Evolutionary conservation across 352 stramenopile species (phyloP).

Genomic region (Phytophthora palmivora): DNA sequence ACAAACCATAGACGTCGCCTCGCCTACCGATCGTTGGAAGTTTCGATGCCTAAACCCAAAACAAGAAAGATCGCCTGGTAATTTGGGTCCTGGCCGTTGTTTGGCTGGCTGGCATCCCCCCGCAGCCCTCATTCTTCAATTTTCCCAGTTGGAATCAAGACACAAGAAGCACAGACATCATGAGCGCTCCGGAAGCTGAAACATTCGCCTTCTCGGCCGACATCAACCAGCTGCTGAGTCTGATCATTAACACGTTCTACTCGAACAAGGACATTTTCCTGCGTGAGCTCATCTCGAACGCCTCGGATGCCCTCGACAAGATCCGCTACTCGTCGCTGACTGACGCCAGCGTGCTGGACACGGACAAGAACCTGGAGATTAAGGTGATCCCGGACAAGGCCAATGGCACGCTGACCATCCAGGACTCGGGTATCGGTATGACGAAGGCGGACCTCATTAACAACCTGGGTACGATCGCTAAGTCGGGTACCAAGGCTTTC

Average conservation of each 20-base stretch:
- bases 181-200: constrained; percentile 92
- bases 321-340: constrained; percentile 98
- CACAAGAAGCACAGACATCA: constrained; percentile 49
- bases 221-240: constrained; percentile 99
- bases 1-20: constrained; percentile 31
- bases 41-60: constrained; percentile 38
- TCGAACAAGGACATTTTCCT: constrained; percentile 99
- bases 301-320: constrained; percentile 97
- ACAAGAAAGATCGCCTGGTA: constrained; percentile 31
- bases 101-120: constrained; percentile 35
- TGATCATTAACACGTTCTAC: constrained; percentile 99
- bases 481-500: constrained; percentile 99
- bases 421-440: constrained; percentile 99
- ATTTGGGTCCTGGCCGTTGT: constrained; percentile 29
- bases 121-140: constrained; percentile 65
- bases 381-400: constrained; percentile 99
- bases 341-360: constrained; percentile 95
- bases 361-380: constrained; percentile 98
- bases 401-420: constrained; percentile 99
- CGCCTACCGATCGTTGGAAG: constrained; percentile 34
- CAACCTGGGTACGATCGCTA: constrained; percentile 99
- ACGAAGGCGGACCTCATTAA: constrained; percentile 99
- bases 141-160: constrained; percentile 48
- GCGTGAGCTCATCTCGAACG: constrained; percentile 97
- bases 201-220: constrained; percentile 99